Evolutionary conservation across 176 grass and related monocot species (phyloP).

Genomic region (Avena atlantica): DNA sequence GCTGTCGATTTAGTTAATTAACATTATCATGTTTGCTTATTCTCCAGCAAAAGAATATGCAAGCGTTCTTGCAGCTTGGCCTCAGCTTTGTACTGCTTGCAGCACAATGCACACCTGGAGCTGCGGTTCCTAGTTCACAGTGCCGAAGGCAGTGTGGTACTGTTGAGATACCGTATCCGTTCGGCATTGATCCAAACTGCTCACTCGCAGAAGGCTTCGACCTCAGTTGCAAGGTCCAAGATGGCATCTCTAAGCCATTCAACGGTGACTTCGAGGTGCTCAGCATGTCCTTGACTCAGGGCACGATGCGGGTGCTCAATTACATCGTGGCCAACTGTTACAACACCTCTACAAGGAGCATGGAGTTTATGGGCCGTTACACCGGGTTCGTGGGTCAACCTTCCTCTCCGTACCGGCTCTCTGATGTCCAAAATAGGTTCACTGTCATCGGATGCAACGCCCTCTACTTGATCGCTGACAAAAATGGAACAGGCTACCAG

Average conservation of each 20-base stretch:
- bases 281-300: neutral
- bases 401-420: neutral
- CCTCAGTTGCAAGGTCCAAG: neutral
- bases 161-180: slow-evolving; percentile 49
- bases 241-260: neutral
- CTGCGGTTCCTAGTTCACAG: neutral
- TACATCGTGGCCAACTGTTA: neutral
- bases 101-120: neutral
- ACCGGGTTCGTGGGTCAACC: fast-evolving
- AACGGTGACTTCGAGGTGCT: neutral
- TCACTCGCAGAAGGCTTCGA: neutral
- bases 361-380: neutral
- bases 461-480: neutral
- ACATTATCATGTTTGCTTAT: neutral
- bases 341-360: neutral
- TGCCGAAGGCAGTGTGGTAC: slow-evolving; percentile 43
- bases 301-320: neutral
- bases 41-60: neutral
- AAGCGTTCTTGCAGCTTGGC: neutral
- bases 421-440: slow-evolving; percentile 48
- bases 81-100: slow-evolving; percentile 16
- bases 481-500: neutral
- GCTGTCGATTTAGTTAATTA: neutral
- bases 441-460: slow-evolving; percentile 40
- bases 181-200: slow-evolving; percentile 50